phyloP scores from a whole-genome alignment of 306 rosid genomes.

The Malus orientalis region DNA sequence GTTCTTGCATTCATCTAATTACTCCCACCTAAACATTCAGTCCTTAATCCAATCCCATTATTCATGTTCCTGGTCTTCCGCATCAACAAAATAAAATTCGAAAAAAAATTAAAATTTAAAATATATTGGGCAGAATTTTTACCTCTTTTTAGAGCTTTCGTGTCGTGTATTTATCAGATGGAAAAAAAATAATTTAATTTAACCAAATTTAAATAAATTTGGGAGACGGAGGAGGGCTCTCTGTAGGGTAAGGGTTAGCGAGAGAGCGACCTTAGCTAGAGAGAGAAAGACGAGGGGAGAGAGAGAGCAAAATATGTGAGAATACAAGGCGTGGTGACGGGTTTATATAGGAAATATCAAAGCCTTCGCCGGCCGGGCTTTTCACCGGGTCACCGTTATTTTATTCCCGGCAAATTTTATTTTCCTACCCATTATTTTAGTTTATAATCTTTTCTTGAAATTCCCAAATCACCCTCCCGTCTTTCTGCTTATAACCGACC shows the following conservation, averaged over 20 bases:
- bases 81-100: background rate
- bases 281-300: background rate
- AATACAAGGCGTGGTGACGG: constrained; percentile 44
- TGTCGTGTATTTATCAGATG: background rate
- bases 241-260: constrained; percentile 28
- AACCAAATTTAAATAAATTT: constrained; percentile 1
- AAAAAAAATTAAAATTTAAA: constrained; percentile 16
- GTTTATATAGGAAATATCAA: constrained; percentile 81
- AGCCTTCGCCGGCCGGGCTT: constrained; percentile 24
- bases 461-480: background rate
- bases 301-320: constrained; percentile 39
- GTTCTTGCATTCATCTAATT: constrained; percentile 31
- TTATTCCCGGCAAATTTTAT: background rate
- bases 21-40: constrained; percentile 38
- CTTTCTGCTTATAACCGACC: background rate
- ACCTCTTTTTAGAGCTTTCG: constrained; percentile 35
- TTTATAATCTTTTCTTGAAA: background rate
- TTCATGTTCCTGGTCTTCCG: constrained; percentile 18
- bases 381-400: constrained; percentile 35
- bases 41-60: constrained; percentile 28
- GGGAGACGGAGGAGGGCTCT: constrained; percentile 14
- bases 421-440: background rate
- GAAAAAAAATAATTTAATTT: background rate
- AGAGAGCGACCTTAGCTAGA: constrained; percentile 4
- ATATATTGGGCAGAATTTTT: constrained; percentile 28